Evolutionary conservation across 139 green algal genomes (phyloP).

Genomic region (Closterium sp.): DNA sequence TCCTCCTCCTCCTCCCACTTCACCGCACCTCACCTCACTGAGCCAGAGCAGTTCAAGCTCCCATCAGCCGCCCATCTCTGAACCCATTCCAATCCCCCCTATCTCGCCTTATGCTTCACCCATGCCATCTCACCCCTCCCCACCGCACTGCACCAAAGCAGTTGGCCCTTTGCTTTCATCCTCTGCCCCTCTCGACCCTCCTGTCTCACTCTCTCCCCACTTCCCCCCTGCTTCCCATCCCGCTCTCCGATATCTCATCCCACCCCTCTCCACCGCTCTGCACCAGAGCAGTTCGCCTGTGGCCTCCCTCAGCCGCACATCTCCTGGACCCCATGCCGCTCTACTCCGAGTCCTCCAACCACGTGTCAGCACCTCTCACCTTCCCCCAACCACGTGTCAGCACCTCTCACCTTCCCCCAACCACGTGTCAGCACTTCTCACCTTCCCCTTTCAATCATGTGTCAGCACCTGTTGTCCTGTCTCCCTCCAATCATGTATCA

Average conservation of each 20-base stretch:
- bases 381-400: too few relatives aligned
- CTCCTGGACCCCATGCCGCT: not conserved
- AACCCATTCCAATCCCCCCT: too few relatives aligned
- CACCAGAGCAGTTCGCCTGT: slow-evolving; percentile 1
- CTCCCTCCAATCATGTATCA: too few relatives aligned
- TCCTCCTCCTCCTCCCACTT: too few relatives aligned
- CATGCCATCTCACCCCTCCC: not conserved
- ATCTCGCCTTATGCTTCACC: too few relatives aligned
- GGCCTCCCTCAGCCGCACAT: not conserved
- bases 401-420: too few relatives aligned
- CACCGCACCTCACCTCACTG: not conserved
- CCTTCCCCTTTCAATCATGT: too few relatives aligned
- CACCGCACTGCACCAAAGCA: not conserved
- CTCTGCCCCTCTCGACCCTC: not conserved
- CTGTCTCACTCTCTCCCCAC: not conserved
- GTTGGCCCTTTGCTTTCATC: not conserved
- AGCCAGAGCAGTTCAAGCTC: too few relatives aligned
- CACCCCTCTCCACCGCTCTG: not conserved
- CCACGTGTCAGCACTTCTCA: too few relatives aligned
- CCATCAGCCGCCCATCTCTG: too few relatives aligned
- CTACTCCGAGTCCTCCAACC: slow-evolving; percentile 2
- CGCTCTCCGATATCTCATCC: not conserved
- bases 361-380: not conserved
- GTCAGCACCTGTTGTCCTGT: too few relatives aligned
- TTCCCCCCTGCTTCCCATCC: not conserved